Evolutionary conservation across 306 rosid genomes (phyloP).

Genomic region (Malus orientalis): DNA sequence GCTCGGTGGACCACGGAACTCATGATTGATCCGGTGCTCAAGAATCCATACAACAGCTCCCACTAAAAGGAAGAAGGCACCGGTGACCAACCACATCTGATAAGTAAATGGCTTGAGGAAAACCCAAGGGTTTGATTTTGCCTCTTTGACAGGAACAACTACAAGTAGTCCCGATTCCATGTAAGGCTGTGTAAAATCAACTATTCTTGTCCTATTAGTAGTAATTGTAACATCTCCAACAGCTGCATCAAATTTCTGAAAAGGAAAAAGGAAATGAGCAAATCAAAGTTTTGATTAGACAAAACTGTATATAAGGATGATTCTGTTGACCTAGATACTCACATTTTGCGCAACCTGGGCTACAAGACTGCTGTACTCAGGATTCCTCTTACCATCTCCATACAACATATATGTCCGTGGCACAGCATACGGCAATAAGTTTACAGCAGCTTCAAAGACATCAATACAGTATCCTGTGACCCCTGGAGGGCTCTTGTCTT

Average conservation of each 20-base stretch:
- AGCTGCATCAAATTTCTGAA: conserved; percentile 75
- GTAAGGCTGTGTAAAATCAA: conserved; percentile 87
- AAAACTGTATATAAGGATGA: background rate
- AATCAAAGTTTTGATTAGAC: conserved; percentile 5
- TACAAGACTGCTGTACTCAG: conserved; percentile 38
- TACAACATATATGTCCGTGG: conserved; percentile 49
- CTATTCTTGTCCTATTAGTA: conserved; percentile 65
- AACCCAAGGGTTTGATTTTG: conserved; percentile 72
- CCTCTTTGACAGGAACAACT: conserved; percentile 51
- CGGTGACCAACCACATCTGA: conserved; percentile 76
- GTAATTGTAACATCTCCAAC: conserved; percentile 80
- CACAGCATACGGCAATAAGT: conserved; percentile 72
- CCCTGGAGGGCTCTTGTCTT: conserved; percentile 53
- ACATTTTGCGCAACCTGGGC: conserved; percentile 57
- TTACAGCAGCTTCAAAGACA: conserved; percentile 78
- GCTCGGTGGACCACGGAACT: conserved; percentile 81
- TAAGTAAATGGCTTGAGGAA: conserved; percentile 65
- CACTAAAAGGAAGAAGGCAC: conserved; percentile 59
- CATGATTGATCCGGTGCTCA: conserved; percentile 70
- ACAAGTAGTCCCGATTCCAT: conserved; percentile 70
- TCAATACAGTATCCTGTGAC: conserved; percentile 72
- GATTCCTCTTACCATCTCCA: conserved; percentile 66
- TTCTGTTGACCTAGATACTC: conserved; percentile 30
- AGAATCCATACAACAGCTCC: conserved; percentile 91
- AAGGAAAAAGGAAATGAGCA: background rate